Evolutionary conservation across 176 grass and related monocot species (phyloP).

Genomic region (Neostapfia colusana): DNA sequence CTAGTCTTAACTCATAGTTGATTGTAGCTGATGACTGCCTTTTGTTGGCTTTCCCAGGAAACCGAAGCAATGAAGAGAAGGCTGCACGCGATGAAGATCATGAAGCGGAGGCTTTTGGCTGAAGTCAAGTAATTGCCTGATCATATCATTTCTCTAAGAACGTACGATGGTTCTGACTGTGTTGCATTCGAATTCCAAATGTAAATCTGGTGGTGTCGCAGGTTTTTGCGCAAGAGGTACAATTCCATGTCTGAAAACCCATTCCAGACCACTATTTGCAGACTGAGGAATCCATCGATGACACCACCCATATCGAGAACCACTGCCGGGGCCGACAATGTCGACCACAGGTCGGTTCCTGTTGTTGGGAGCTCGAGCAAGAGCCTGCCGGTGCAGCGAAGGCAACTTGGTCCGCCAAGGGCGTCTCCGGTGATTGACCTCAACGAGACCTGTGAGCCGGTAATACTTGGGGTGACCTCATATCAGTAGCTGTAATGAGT

Average conservation of each 20-base stretch:
- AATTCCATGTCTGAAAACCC: conserved; percentile 46
- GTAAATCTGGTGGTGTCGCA: conserved; percentile 15
- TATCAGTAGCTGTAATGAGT: not conserved
- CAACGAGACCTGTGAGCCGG: conserved; percentile 62
- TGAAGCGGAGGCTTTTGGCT: conserved; percentile 50
- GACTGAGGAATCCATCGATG: conserved; percentile 43
- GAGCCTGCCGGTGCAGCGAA: not conserved
- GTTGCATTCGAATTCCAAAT: not conserved
- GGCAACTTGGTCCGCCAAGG: conserved; percentile 27
- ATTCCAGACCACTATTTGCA: conserved; percentile 43
- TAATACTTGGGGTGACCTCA: conserved; percentile 24
- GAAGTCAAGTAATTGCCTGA: conserved; percentile 63
- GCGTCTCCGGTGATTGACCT: conserved; percentile 52
- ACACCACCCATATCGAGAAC: not conserved
- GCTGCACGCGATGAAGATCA: conserved; percentile 43
- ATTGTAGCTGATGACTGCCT: conserved; percentile 25
- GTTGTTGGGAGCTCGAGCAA: conserved; percentile 20
- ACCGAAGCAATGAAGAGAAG: conserved; percentile 53
- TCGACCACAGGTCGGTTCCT: not conserved
- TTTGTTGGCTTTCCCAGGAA: conserved; percentile 47
- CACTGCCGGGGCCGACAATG: not conserved
- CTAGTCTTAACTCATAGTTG: not conserved
- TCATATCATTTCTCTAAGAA: not conserved
- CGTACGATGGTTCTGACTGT: not conserved
- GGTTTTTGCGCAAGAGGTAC: conserved; percentile 57